These are phyloP conservation scores for Trichoderma afroharzianum DNA, from an alignment of 2,329 filamentous ascomycete species.

Conservation along the genomic window DNA sequence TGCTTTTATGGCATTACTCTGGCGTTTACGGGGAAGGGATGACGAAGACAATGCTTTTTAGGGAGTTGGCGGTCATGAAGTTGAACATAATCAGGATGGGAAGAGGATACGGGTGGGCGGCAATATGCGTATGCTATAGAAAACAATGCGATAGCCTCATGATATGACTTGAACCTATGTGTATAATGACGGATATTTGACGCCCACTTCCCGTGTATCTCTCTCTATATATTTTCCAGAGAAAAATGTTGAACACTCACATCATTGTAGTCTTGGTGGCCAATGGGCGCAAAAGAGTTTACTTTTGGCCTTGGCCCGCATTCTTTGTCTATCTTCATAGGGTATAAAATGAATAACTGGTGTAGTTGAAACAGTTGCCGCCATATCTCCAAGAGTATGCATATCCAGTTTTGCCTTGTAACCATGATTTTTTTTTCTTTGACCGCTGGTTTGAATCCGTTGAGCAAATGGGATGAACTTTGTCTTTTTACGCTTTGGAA, in stretches of 20 bases:
- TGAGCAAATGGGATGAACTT: background rate
- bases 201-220: background rate
- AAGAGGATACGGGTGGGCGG: background rate
- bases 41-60: background rate
- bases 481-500: constrained; percentile 18
- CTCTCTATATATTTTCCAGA: no score
- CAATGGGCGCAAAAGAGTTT: background rate
- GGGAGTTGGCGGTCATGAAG: constrained; percentile 7
- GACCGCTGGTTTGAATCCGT: background rate
- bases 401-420: background rate
- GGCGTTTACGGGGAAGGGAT: constrained; percentile 4
- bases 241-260: background rate
- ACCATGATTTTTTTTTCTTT: background rate
- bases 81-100: background rate
- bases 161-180: background rate
- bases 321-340: constrained; percentile 11
- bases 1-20: constrained; percentile 1
- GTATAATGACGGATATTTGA: background rate
- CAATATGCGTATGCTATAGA: constrained; percentile 10
- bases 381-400: background rate
- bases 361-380: background rate
- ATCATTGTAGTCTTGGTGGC: background rate
- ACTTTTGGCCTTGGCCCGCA: background rate
- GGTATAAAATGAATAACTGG: constrained; percentile 5
- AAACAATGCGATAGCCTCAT: background rate